Evolutionary conservation across 177 flowering plant species (phyloP), one percentile per base, ranked within the genome.

Genomic region (Vitis hybrid): DNA sequence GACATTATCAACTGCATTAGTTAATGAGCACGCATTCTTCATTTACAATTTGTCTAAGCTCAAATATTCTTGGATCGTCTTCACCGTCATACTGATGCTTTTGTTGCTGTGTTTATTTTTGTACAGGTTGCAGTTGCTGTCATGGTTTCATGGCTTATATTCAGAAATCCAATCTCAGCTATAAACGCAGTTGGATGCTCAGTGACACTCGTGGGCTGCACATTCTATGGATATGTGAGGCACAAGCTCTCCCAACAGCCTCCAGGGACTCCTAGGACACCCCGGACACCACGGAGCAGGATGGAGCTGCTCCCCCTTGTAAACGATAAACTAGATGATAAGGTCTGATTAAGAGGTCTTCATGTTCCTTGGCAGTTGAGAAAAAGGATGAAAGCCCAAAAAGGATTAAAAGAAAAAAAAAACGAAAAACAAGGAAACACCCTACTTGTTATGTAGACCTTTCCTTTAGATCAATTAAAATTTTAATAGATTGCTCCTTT

Each of bases 151-250:
- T 95, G 99, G 99, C 65, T 90, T 73, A 86, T 95, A 79, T 95
- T 95, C 79, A 67, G 74, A 45, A 95, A 95, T 72, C 99, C 99
- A 1, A 93, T 95, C 45, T 78, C 97, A 15, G 68, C 66, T 59
- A 54, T 90, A 81, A 95, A 95, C 76, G 94, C 98, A 2, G 79
- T 90, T 53, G 98, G 99, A 72, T 95, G 99, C 73, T 89, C 73
- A 0, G 77, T 95, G 4, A 95, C 99, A 1, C 97, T 95, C 6
- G 66, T 82, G 15, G 99, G 99, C 12, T 95, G 99, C 65, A 95
- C 99, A 20, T 95, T 95, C 84, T 95, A 95, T 68, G 99, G 99
- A 48, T 95, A 91, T 63, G 93, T 93, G 64, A 84, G 99, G 79
- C 96, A 95, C 77, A 63, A 74, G 82, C 82, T 95, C 48, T 82